Evolutionary conservation across 2,329 filamentous ascomycete species (phyloP).

Genomic region (Trichoderma hamatum): DNA sequence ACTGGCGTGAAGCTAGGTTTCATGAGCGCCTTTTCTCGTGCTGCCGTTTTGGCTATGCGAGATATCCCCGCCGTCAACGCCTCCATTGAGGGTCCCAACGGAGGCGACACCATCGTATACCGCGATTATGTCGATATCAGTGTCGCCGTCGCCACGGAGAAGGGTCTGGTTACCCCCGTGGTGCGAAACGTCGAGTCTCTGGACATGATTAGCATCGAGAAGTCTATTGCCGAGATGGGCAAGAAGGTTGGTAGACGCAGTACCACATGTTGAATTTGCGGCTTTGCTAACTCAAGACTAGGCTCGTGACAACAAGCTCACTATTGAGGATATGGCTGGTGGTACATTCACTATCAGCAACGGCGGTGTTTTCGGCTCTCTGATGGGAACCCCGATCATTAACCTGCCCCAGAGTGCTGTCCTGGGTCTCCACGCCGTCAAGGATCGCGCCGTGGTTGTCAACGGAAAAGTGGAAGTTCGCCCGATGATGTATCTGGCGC

Average conservation of each 20-base stretch:
- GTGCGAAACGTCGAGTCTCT: slow-evolving; percentile 90
- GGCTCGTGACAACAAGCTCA: slow-evolving; percentile 94
- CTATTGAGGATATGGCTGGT: slow-evolving; percentile 98
- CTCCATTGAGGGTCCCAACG: slow-evolving; percentile 92
- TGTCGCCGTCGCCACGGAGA: slow-evolving; percentile 95
- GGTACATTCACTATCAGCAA: slow-evolving; percentile 99
- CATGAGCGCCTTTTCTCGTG: slow-evolving; percentile 96
- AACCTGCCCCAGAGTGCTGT: slow-evolving; percentile 94
- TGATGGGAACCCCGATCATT: slow-evolving; percentile 98
- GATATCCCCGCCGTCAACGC: slow-evolving; percentile 95
- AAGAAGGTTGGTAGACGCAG: slow-evolving; percentile 73
- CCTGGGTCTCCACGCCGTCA: slow-evolving; percentile 92
- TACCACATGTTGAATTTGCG: neutral
- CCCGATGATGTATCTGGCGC: slow-evolving; percentile 99
- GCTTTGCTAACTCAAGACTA: slow-evolving; percentile 41
- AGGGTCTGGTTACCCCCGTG: slow-evolving; percentile 94
- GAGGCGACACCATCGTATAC: slow-evolving; percentile 97
- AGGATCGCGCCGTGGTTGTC: slow-evolving; percentile 85
- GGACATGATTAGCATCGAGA: slow-evolving; percentile 88
- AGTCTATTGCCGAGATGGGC: slow-evolving; percentile 87
- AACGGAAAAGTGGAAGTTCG: slow-evolving; percentile 94
- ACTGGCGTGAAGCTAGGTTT: slow-evolving; percentile 98
- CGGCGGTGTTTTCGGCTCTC: slow-evolving; percentile 92
- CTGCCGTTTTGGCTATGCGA: slow-evolving; percentile 87
- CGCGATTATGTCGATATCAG: slow-evolving; percentile 97